phyloP scores from a whole-genome alignment of 345 rosid species.

The Citrus cavaleriei region DNA sequence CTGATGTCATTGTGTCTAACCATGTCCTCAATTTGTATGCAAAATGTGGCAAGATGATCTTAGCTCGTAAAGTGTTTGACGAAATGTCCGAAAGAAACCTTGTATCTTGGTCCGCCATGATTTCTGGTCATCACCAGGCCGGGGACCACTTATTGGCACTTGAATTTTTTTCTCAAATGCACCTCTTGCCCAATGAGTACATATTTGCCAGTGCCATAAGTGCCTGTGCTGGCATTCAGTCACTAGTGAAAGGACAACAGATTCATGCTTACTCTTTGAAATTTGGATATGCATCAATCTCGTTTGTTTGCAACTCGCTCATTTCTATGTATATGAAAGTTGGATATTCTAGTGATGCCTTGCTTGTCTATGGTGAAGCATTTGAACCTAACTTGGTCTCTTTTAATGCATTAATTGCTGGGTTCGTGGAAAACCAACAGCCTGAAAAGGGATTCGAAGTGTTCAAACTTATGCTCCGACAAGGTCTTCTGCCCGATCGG shows the following conservation, averaged over 20 bases:
- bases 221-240: constrained; percentile 39
- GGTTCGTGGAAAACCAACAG: constrained; percentile 46
- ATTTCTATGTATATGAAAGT: constrained; percentile 60
- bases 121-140: constrained; percentile 51
- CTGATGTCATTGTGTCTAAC: constrained; percentile 40
- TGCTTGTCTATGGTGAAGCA: constrained; percentile 18
- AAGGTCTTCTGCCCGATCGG: constrained; percentile 42
- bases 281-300: constrained; percentile 32
- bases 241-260: constrained; percentile 32
- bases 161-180: constrained; percentile 33
- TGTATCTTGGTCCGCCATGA: constrained; percentile 66
- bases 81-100: constrained; percentile 52
- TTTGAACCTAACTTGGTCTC: constrained; percentile 40
- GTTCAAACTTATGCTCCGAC: constrained; percentile 32
- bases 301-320: constrained; percentile 57
- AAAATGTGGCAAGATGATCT: constrained; percentile 34
- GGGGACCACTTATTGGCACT: constrained; percentile 36
- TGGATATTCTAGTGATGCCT: constrained; percentile 38
- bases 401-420: constrained; percentile 53
- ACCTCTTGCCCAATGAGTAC: constrained; percentile 45
- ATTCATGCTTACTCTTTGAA: constrained; percentile 55
- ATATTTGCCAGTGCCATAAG: constrained; percentile 42
- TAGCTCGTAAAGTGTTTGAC: constrained; percentile 52
- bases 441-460: constrained; percentile 36
- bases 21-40: constrained; percentile 58